Evolutionary conservation across 257 asterid genomes (phyloP).

Genomic region (Nicotiana paniculata): DNA sequence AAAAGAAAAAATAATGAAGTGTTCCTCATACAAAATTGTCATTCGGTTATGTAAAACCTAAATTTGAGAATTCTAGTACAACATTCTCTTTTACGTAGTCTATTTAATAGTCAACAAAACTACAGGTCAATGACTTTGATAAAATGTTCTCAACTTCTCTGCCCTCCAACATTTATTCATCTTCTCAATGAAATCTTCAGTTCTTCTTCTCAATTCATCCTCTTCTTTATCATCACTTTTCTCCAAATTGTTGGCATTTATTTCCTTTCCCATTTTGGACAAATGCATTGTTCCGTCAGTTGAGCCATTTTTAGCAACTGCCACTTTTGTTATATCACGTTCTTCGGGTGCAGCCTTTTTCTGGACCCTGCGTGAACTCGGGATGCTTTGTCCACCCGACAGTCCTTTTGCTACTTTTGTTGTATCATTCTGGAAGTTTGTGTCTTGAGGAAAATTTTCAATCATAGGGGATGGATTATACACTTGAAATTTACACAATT

Average conservation of each 20-base stretch:
- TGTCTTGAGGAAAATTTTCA: not conserved
- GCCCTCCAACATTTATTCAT: constrained; percentile 25
- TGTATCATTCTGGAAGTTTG: not conserved
- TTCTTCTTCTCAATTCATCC: constrained; percentile 30
- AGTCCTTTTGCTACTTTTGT: no score
- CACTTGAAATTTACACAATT: not conserved
- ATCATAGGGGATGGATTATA: no score
- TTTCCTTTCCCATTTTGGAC: constrained; percentile 6
- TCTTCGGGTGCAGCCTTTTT: no score
- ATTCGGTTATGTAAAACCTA: not conserved
- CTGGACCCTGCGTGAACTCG: accelerated
- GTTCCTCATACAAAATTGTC: no score
- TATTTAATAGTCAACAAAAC: no score
- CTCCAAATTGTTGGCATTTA: not conserved
- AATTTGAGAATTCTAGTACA: not conserved
- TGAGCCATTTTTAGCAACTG: not conserved
- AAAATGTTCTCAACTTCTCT: constrained; percentile 18
- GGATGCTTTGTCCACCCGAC: no score
- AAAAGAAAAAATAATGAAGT: no score
- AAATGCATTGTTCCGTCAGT: not conserved
- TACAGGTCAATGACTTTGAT: not conserved
- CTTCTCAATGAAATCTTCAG: constrained; percentile 34
- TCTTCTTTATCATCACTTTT: constrained; percentile 14
- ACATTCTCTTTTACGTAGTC: not conserved
- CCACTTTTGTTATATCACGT: not conserved